A percentile compares a stretch with the other conserved stretches of the same genome.
phyloP scores from a whole-genome alignment of 371 early-diverging fungal species.

The Lichtheimia ornata region DNA sequence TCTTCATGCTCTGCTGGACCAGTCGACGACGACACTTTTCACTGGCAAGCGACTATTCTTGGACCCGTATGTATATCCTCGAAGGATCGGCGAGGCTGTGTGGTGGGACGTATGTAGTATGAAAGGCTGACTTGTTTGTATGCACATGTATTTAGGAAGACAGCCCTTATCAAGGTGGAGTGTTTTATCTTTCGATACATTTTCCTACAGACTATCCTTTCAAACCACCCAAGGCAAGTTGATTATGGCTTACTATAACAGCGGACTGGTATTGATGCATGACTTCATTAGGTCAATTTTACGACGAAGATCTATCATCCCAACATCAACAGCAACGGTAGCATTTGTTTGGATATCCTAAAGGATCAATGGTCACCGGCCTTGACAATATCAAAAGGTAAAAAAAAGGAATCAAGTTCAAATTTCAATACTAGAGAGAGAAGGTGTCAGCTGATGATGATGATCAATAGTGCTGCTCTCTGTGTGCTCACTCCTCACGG shows the following conservation, averaged over 20 bases:
- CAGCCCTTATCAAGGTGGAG: constrained; percentile 84
- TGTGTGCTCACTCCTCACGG: constrained; percentile 96
- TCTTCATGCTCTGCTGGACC: constrained; percentile 95
- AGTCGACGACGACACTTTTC: constrained; percentile 84
- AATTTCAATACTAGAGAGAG: not conserved
- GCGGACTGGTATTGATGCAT: not conserved
- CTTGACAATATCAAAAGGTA: constrained; percentile 94
- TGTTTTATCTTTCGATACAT: constrained; percentile 97
- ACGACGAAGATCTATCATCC: constrained; percentile 98
- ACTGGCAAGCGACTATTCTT: constrained; percentile 97
- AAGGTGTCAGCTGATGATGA: not conserved
- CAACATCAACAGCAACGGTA: constrained; percentile 99
- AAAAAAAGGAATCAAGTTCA: not conserved
- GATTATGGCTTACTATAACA: not conserved
- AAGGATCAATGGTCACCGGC: constrained; percentile 99
- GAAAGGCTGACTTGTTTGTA: not conserved
- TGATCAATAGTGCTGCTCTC: constrained; percentile 81
- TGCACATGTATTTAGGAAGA: constrained; percentile 34
- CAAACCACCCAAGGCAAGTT: constrained; percentile 94
- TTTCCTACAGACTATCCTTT: constrained; percentile 99
- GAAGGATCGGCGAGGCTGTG: not conserved
- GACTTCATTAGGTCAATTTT: constrained; percentile 78
- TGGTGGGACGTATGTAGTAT: not conserved
- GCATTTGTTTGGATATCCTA: constrained; percentile 98
- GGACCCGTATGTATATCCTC: constrained; percentile 76